A percentile compares a stretch with the other conserved stretches of the same genome.
phyloP scores from a whole-genome alignment of 2,329 filamentous ascomycete species.

The Mollisia scopiformis region DNA sequence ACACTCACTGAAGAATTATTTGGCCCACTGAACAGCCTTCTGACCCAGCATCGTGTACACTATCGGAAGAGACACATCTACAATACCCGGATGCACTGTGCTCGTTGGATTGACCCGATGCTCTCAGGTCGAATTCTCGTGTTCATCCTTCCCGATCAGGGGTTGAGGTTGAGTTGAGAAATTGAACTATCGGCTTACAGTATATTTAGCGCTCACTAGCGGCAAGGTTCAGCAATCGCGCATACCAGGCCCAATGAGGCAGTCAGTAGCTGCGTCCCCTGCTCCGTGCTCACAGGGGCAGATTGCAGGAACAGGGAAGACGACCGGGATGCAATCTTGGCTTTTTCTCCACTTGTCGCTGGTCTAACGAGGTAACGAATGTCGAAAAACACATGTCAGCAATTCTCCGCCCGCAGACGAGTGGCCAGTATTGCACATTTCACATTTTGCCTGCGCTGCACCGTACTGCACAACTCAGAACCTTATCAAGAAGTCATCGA shows the following conservation, averaged over 20 bases:
- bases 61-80: background rate
- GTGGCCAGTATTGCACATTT: too few species aligned
- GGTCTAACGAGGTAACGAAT: background rate
- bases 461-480: too few species aligned
- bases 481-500: too few species aligned
- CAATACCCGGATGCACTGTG: background rate
- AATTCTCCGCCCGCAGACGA: background rate
- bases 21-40: background rate
- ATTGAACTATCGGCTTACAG: background rate
- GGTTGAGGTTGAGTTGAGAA: conserved; percentile 4
- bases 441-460: too few species aligned
- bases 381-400: background rate
- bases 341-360: background rate
- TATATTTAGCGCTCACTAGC: background rate
- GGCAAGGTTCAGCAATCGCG: background rate
- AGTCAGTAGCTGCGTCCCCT: background rate
- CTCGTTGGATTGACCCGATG: background rate
- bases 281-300: background rate
- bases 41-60: background rate
- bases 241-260: background rate
- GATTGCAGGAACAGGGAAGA: background rate
- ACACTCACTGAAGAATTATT: background rate
- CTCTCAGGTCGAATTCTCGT: background rate
- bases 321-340: too few species aligned
- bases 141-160: conserved; percentile 4